Base-by-base conservation (phyloP, 2,329 filamentous ascomycete genomes). In the Aspergillus phoenicis region DNA sequence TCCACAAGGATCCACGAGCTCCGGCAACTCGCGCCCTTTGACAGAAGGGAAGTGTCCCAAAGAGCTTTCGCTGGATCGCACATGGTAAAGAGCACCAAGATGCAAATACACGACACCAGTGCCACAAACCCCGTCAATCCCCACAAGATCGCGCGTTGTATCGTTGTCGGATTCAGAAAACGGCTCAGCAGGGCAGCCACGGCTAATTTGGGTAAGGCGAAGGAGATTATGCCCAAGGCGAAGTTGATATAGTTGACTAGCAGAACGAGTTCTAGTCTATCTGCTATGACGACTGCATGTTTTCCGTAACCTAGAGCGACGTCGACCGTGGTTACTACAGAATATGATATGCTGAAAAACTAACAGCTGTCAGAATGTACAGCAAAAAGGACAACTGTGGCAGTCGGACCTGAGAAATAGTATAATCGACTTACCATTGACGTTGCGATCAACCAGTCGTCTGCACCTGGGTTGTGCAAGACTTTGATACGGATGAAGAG, bases 1-100 rank as follows among this genome's bases (percentile, higher is more conserved):
- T 74, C 62, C n/a, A 81, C 72, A 2, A 80, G 67, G 28, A 77
- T 71, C 59, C 59, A 67, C 11, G 58, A 68, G 62, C 66, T 68
- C 69, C 73, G 76, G 64, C 74, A 82, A 20, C 22, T 71, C 6
- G 72, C 75, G 4, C 17, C 75, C 70, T 1, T 64, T 66, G 26
- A 73, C 8, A 61, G 22, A 1, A 68, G 54, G 69, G 55, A 60
- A 2, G 57, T 56, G 10, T 75, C 69, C 81, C 81, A 83, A 26
- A 77, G 70, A 1, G 78, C 74, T 24, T 58, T 60, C 5, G 66
- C 58, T 0, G 81, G 80, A 2, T 64, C 66, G 66, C 81, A 83
- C 57, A 77, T 77, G 1, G 64, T 57, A 10, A 67, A 39, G 7
- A 63, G 66, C 15, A 60, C 58, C 1, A 75, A 70, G n/a, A 77